Percentiles rank a stretch among this genome's conserved stretches.
Conservation (phyloP, 2,329 filamentous ascomycete species). For the Fusarium sp. region DNA sequence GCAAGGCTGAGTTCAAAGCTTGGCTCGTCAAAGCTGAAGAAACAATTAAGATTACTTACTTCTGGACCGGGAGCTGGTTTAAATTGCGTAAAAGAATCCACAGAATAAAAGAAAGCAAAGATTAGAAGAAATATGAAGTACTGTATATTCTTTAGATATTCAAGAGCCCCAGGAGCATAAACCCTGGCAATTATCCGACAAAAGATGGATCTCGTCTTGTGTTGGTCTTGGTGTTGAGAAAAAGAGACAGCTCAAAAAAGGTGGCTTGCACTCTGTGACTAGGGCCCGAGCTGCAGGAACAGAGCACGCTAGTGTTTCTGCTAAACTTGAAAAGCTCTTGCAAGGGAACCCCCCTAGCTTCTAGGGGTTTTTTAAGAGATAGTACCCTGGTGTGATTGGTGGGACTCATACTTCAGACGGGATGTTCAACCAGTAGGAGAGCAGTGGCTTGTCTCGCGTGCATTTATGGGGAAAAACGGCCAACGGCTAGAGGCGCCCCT, state of each 20-base stretch:
- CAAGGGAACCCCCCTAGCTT: slow-evolving; percentile 13
- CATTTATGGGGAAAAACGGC: slow-evolving; percentile 30
- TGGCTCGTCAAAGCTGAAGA: slow-evolving; percentile 10
- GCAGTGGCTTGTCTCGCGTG: slow-evolving; percentile 27
- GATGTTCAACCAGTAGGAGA: slow-evolving; percentile 23
- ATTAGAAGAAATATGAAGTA: not conserved
- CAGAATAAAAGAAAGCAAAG: not conserved
- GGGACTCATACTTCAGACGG: slow-evolving; percentile 23
- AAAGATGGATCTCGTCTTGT: slow-evolving; percentile 13
- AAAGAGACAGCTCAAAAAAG: slow-evolving; percentile 3
- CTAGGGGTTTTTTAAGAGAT: slow-evolving; percentile 7
- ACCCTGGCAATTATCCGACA: slow-evolving; percentile 7
- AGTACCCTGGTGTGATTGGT: slow-evolving; percentile 22
- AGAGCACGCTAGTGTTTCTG: slow-evolving; percentile 52
- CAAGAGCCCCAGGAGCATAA: slow-evolving; percentile 5
- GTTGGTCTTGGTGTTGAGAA: slow-evolving; percentile 18
- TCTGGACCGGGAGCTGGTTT: slow-evolving; percentile 2
- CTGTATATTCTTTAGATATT: not conserved
- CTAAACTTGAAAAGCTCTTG: slow-evolving; percentile 35
- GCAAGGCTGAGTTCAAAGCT: slow-evolving; percentile 6
- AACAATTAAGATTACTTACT: slow-evolving; percentile 6
- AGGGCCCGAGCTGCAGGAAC: slow-evolving; percentile 48
- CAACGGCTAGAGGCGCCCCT: slow-evolving; percentile 25
- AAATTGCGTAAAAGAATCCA: slow-evolving; percentile 1
- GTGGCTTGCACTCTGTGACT: slow-evolving; percentile 29